phyloP scores from a whole-genome alignment of 768 basidiomycete species.

The Lactarius hatsudake region DNA sequence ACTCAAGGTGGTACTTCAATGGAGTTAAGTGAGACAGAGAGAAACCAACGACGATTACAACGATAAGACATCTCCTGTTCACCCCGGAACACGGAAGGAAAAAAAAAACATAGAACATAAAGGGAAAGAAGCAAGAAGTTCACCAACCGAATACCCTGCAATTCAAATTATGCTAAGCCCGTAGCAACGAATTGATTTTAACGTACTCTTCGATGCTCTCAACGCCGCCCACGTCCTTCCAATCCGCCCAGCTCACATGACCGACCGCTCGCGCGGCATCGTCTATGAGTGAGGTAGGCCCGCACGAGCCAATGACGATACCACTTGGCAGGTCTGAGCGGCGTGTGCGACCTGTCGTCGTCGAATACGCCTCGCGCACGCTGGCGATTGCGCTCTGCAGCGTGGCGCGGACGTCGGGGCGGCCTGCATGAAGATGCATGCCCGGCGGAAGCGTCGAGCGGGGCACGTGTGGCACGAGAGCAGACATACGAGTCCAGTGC shows the following conservation, averaged over 20 bases:
- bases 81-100: neutral
- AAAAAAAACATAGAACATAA: neutral
- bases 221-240: conserved; percentile 30
- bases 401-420: conserved; percentile 31
- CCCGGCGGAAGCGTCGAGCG: conserved; percentile 31
- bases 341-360: conserved; percentile 4
- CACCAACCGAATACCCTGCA: neutral
- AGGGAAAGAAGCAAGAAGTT: neutral
- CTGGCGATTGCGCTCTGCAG: conserved; percentile 31
- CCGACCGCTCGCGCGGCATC: conserved; percentile 38
- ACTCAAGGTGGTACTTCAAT: neutral
- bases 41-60: neutral
- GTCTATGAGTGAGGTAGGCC: conserved; percentile 41
- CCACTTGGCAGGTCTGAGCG: conserved; percentile 29
- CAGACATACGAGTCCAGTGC: conserved; percentile 43
- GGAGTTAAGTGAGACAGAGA: neutral
- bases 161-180: neutral
- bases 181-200: neutral
- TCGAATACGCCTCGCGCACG: conserved; percentile 27
- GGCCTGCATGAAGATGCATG: conserved; percentile 33
- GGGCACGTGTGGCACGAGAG: conserved; percentile 25
- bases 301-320: conserved; percentile 44
- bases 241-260: conserved; percentile 31
- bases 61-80: neutral
- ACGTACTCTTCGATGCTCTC: conserved; percentile 28